Evolutionary conservation across 805 yeast genomes (phyloP), one percentile per base, ranked within the genome.

Genomic region (Cyberlindnera xylosilytica): DNA sequence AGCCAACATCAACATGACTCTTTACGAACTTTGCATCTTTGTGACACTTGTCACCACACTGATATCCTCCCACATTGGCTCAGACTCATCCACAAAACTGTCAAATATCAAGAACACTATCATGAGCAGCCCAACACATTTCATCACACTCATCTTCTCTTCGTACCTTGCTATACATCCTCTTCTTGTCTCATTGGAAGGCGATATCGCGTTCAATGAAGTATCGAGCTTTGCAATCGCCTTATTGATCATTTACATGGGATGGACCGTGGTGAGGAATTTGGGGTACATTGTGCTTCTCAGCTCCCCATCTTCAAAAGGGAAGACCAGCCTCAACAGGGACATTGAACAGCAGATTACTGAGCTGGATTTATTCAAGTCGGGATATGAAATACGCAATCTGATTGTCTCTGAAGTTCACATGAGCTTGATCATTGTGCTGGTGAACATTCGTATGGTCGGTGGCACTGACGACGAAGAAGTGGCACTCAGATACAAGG

Each of bases 391-490:
- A 6, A 56, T 84, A 13, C 68, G 68, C 58, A 53, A 66, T 34
- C 42, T 84, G 8, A 65, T 76, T 38, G 64, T 85, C 6, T 72
- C 84, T 3, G 79, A 82, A 50, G 81, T 83, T 29, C 84, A 81
- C 56, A 77, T 79, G 56, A 73, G 72, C 45, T 63, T 82, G 4
- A 78, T 72, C 51, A 70, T 85, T 19, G 76, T 81, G 2, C 72
- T 87, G 3, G 47, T 82, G 15, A 72, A 67, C 42, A 50, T 85
- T 3, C 61, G 60, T 17, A 79, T 85, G 83, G 61, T 65, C 36
- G 90, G 90, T n/a, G 85, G 82, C 1, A 76, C 84, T 4, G 78
- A 77, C 47, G 87, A 83, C 42, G 89, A 83, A 35, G 91, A 84
- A 57, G 61, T 78, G 1, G 63, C 69, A 24, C 54, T 85, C 26